Evolutionary conservation across 345 rosid species (phyloP), one percentile per base, ranked within the genome.

Genomic region (Noccaea bulbosa): DNA sequence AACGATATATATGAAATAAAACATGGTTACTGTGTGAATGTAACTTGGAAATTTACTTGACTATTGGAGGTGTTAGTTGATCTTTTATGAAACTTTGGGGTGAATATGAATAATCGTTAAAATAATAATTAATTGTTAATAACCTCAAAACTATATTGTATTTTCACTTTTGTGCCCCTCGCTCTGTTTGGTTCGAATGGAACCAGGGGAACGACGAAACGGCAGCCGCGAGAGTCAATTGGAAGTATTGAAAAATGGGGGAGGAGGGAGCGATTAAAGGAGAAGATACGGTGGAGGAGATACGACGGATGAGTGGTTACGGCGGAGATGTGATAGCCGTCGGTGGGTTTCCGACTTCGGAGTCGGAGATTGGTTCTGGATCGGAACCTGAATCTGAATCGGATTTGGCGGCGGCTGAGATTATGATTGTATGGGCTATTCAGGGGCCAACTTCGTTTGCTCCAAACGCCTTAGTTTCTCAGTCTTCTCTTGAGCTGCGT

Each of bases 351-450:
- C 82, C 63, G 39, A 15, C 12, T 52, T 49, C 27, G 65, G 52
- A 59, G 65, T 55, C 57, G 0, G 75, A 52, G 5, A 5, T 1
- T 57, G 32, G 38, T 40, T 40, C 11, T 17, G 37, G 11, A 30
- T 57, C 74, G 16, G 80, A 79, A 69, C 75, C 83, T 20, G 81
- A 76, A 8, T 73, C 78, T 20, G 81, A 76, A 8, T 73, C 78
- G 16, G 91, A 87, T 67, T 80, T 86, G 6, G 94, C 93, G 22
- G 83, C 96, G 47, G 93, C 81, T 75, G 97, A 93, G 81, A 91
- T 84, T 50, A 87, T 93, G 97, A 69, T 93, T 5, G 53, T 93
- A 14, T 93, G 97, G 98, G 97, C 92, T 58, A 80, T 93, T 33
- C 97, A 88, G 68, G 96, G 87, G 64, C 97, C 98, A 15, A 87